Conservation (phyloP, 1,284 basidiomycete genomes). For the Mycosarcoma maydis region DNA sequence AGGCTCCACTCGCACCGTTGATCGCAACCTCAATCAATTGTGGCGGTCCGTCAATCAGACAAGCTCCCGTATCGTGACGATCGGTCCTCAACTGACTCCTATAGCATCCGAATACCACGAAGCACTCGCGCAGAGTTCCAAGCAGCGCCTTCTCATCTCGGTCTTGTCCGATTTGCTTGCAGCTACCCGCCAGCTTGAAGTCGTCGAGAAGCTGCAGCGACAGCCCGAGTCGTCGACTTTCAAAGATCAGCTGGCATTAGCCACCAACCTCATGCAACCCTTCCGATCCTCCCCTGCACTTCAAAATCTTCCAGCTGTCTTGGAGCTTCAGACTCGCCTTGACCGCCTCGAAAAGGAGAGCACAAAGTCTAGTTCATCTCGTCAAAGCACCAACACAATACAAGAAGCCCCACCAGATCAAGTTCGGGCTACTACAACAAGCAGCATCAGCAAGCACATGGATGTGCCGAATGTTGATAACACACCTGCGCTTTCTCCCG, state of each 20-base stretch:
- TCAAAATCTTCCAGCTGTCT: constrained; percentile 19
- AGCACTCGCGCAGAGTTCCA: constrained; percentile 35
- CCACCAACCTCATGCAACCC: constrained; percentile 10
- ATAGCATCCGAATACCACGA: constrained; percentile 25
- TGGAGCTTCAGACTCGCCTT: constrained; percentile 34
- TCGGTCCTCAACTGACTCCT: constrained; percentile 25
- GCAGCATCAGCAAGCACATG: neutral
- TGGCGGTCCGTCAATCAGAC: constrained; percentile 38
- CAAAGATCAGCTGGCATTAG: constrained; percentile 9
- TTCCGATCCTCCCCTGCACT: constrained; percentile 10
- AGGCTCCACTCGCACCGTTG: constrained; percentile 20
- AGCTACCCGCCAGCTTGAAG: constrained; percentile 23
- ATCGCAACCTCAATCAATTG: constrained; percentile 32
- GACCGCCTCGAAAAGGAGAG: constrained; percentile 14
- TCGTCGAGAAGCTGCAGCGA: constrained; percentile 26
- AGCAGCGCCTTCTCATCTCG: constrained; percentile 29
- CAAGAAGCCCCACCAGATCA: neutral
- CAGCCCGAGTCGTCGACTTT: constrained; percentile 7
- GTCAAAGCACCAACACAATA: neutral
- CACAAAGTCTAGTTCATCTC: neutral
- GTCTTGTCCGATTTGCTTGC: constrained; percentile 29
- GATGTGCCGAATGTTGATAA: neutral
- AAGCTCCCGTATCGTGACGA: constrained; percentile 27
- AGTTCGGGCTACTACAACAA: neutral
- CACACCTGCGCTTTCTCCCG: constrained; percentile 12